Evolutionary conservation across 176 grass and related monocot genomes (phyloP), one percentile per base, ranked within the genome.

Genomic region (Hsuehochloa calcarea): DNA sequence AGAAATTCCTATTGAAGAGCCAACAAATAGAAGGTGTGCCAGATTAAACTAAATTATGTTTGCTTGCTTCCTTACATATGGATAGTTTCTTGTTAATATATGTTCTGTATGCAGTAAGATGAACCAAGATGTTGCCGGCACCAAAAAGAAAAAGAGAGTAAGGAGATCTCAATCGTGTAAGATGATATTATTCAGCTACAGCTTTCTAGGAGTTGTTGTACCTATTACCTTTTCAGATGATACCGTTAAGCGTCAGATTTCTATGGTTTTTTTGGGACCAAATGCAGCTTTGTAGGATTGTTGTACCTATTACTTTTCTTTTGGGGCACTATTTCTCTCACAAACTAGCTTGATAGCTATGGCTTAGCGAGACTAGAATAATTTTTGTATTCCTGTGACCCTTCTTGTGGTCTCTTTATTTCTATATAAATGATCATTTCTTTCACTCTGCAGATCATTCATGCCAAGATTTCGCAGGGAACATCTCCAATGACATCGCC

Each of bases 141-240:
- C 49, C 52, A 86, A 92, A 93, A 95, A 87, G 83, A 90, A 95
- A 89, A 90, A 69, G 84, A 90, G 91, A 93, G 83, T 79, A 93
- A 93, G 85, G 80, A 98, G 89, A 88, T 83, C 70, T 76, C 82
- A 88, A 77, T 84, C 89, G 78, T 51, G 89, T 98, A 92, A 93
- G 91, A 71, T 31, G n/a, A 78, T 85, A 90, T 47, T 80, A 80
- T 39, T 75, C 31, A 80, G 69, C 75, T 85, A 73, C 58, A 84
- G n/a, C 68, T 84, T 78, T 84, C 7, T 80, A 68, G 22, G 37
- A 80, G 60, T 85, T 74, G 62, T 49, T 74, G 52, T 49, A 65
- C 8, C 72, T 90, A 20, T 45, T 82, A 56, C 43, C 26, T 49
- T 82, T 59, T 82, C 45, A 83, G 72, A 46, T 77, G 55, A 68